Base-by-base conservation (phyloP, 805 yeast genomes). In the Cyberlindnera samutprakarnensis region DNA sequence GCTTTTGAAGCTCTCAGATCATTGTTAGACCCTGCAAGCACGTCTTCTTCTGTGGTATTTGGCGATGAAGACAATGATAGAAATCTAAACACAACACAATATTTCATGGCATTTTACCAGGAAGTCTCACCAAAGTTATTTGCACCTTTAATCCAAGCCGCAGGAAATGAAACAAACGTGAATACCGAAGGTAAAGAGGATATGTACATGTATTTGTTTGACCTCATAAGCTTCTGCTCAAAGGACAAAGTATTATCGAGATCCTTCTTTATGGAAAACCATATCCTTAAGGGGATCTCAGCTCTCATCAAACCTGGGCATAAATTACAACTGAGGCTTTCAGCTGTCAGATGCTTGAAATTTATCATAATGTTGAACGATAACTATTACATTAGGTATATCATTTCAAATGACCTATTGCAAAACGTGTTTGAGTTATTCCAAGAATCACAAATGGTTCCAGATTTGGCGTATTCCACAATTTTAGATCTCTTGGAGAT, bases 1-100 rank as follows among this genome's bases (percentile, higher is more conserved):
- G 81, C 88, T 1, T 76, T 72, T 41, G 96, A 87, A 56, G 94
- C 95, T 1, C 56, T 88, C 30, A 78, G 78, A 49, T 75, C 78
- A 2, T 56, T 88, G 21, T 61, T 88, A 11, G 88, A 82, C 47
- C 78, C 53, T 8, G 31, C 37, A 4, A 36, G 30, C n/a, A 26
- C 41, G n/a, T 38, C 33, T 16, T 27, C 45, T 2, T 38, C 50
- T 24, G 35, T 38, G 22, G 33, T 41, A 23, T 29, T 38, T 4
- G 42, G 39, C 16, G 54, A 46, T 8, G 57, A 54, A n/a, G 35
- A 40, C 8, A 27, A 45, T 6, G 27, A 32, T 15, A 43, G 39
- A 14, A 34, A 33, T 32, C 46, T 64, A 22, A 60, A 61, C 38
- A 62, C 71, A 7, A 52, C 49, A 30, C 56, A 56, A 37, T 77